phyloP scores from a whole-genome alignment of 2,329 filamentous ascomycete genomes.

The Chaetomiaceae sp. region DNA sequence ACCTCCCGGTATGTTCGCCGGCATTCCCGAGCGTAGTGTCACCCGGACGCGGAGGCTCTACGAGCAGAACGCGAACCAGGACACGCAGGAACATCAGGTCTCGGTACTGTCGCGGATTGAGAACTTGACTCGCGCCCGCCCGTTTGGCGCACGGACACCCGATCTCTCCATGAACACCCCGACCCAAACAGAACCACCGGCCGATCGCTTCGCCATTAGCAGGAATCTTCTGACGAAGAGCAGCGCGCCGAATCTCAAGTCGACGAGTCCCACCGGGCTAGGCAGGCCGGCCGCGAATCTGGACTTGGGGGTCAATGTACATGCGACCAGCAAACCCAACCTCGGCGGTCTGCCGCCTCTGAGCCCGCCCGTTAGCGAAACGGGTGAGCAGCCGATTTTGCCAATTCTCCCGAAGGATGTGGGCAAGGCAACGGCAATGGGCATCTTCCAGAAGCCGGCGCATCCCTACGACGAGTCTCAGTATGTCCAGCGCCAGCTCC shows the following conservation, averaged over 20 bases:
- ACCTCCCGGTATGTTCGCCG: constrained; percentile 32
- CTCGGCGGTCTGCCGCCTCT: constrained; percentile 45
- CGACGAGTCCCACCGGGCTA: constrained; percentile 43
- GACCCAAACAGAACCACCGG: constrained; percentile 39
- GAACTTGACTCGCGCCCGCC: constrained; percentile 62
- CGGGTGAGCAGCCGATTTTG: constrained; percentile 59
- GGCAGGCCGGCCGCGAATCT: constrained; percentile 34
- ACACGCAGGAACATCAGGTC: constrained; percentile 72
- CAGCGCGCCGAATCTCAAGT: constrained; percentile 64
- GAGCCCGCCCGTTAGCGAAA: constrained; percentile 66
- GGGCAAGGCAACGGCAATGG: constrained; percentile 70
- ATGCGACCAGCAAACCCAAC: constrained; percentile 33
- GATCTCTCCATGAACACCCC: constrained; percentile 40
- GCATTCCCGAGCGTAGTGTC: constrained; percentile 54
- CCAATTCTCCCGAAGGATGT: constrained; percentile 68
- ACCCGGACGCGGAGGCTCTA: constrained; percentile 72
- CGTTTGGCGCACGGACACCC: constrained; percentile 44
- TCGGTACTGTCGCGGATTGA: constrained; percentile 75
- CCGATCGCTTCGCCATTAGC: constrained; percentile 42
- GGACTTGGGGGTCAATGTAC: constrained; percentile 29
- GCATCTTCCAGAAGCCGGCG: constrained; percentile 60
- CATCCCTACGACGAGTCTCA: constrained; percentile 78
- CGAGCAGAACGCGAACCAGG: constrained; percentile 72
- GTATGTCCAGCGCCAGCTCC: constrained; percentile 74
- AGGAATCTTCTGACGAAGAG: constrained; percentile 44